Conservation (phyloP, 495 filamentous ascomycete species). For the Penicillium bialowiezense region DNA sequence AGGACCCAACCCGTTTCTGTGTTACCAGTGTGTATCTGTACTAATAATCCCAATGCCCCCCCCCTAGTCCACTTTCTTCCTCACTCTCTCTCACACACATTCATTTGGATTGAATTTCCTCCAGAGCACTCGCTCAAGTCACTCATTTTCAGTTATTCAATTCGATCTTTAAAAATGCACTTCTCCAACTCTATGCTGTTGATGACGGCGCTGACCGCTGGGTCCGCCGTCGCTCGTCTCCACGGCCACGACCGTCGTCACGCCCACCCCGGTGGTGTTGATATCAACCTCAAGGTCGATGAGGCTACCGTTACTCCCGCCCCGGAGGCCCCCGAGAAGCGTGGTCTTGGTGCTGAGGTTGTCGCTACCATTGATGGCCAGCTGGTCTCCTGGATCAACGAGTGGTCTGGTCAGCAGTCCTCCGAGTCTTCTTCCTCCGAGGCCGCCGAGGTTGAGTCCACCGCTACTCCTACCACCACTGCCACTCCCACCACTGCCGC, state of each 20-base stretch:
- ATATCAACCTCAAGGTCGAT: constrained; percentile 34
- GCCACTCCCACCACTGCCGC: constrained; percentile 9
- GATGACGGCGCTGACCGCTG: constrained; percentile 41
- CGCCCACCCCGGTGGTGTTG: constrained; percentile 25
- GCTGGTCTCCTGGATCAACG: constrained; percentile 61
- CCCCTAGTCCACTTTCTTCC: constrained; percentile 20
- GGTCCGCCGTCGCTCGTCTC: constrained; percentile 39
- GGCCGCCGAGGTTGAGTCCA: constrained; percentile 9
- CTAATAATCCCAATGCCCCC: constrained; percentile 3
- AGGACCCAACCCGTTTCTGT: constrained; percentile 1
- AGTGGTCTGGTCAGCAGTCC: constrained; percentile 47
- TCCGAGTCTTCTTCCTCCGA: constrained; percentile 19
- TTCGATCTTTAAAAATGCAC: constrained; percentile 36
- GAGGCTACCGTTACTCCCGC: constrained; percentile 47
- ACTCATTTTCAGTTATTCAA: constrained; percentile 19
- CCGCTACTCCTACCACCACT: constrained; percentile 16
- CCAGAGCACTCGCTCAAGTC: constrained; percentile 27
- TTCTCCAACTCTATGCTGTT: constrained; percentile 42
- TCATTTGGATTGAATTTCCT: constrained; percentile 22
- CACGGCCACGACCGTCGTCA: constrained; percentile 50
- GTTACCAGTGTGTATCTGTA: constrained; percentile 4
- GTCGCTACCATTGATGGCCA: constrained; percentile 62
- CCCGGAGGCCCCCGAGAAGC: constrained; percentile 47
- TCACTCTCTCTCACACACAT: constrained; percentile 20
- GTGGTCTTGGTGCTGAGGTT: constrained; percentile 47